phyloP scores from a whole-genome alignment of 805 yeast species.

The Geotrichum ghanense region DNA sequence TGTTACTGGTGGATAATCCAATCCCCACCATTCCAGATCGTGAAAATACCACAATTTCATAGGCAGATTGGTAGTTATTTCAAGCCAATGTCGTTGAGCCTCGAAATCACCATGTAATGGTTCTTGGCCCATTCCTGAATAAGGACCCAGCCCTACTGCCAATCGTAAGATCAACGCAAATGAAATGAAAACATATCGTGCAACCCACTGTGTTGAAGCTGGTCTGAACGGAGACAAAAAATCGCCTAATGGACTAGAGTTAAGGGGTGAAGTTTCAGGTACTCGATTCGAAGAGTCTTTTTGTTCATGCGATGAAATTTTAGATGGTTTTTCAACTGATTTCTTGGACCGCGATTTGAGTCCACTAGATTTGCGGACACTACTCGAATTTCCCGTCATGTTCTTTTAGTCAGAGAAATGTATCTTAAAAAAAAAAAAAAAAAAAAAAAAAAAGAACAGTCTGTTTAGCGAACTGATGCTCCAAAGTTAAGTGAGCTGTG shows the following conservation, averaged over 20 bases:
- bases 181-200: slow-evolving; percentile 45
- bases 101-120: slow-evolving; percentile 95
- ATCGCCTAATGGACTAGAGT: slow-evolving; percentile 62
- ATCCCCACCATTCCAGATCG: slow-evolving; percentile 89
- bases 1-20: slow-evolving; percentile 94
- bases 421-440: too few species aligned
- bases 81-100: slow-evolving; percentile 98
- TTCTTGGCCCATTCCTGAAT: slow-evolving; percentile 57
- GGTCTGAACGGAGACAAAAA: slow-evolving; percentile 67
- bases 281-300: too few species aligned
- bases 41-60: slow-evolving; percentile 75
- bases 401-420: too few species aligned
- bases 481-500: too few species aligned
- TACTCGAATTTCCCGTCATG: too few species aligned
- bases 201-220: slow-evolving; percentile 86
- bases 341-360: too few species aligned
- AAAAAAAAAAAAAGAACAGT: too few species aligned
- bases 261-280: slow-evolving; percentile 23
- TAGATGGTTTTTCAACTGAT: too few species aligned
- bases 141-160: slow-evolving; percentile 83
- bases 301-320: too few species aligned
- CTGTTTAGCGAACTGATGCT: too few species aligned
- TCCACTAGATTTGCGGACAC: too few species aligned
- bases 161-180: slow-evolving; percentile 67
- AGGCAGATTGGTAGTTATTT: slow-evolving; percentile 69